Percentiles rank a stretch among this genome's conserved stretches.
Evolutionary conservation across 495 filamentous ascomycete species (phyloP).

Genomic region (Friedmanniomyces endolithicus): DNA sequence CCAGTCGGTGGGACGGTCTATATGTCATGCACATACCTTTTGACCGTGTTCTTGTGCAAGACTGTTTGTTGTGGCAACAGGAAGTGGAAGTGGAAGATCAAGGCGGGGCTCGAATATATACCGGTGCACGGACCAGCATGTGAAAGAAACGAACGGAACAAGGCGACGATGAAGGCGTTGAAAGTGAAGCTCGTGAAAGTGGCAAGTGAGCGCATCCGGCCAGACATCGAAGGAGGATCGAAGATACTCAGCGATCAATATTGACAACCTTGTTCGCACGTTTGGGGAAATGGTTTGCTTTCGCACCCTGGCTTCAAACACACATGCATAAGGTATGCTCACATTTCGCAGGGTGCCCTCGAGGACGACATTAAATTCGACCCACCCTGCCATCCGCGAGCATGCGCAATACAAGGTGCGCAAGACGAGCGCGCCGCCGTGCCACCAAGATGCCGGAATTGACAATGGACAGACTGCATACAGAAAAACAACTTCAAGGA

Average conservation of each 20-base stretch:
- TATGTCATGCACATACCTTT: not conserved
- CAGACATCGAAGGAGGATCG: too few species aligned
- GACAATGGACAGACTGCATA: constrained; percentile 53
- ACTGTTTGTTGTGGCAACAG: not conserved
- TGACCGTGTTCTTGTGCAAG: not conserved
- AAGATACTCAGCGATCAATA: too few species aligned
- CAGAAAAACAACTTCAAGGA: constrained; percentile 78
- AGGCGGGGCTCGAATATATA: not conserved
- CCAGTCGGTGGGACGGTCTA: too few species aligned
- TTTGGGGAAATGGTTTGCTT: not conserved
- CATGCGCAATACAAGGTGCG: constrained; percentile 83
- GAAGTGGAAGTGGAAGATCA: not conserved
- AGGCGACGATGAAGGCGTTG: not conserved
- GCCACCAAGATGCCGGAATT: constrained; percentile 8
- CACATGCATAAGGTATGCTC: too few species aligned
- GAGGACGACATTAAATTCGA: constrained; percentile 60
- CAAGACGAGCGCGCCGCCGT: constrained; percentile 12
- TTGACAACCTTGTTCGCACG: not conserved
- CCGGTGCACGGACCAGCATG: not conserved
- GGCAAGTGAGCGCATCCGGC: not conserved
- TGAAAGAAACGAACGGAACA: not conserved
- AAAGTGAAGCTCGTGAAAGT: not conserved
- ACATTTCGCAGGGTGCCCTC: constrained; percentile 20
- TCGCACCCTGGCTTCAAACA: too few species aligned
- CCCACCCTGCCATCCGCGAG: constrained; percentile 78